Evolutionary conservation across 441 rosid species (phyloP).

Genomic region (Pelargonium exstipulatum): DNA sequence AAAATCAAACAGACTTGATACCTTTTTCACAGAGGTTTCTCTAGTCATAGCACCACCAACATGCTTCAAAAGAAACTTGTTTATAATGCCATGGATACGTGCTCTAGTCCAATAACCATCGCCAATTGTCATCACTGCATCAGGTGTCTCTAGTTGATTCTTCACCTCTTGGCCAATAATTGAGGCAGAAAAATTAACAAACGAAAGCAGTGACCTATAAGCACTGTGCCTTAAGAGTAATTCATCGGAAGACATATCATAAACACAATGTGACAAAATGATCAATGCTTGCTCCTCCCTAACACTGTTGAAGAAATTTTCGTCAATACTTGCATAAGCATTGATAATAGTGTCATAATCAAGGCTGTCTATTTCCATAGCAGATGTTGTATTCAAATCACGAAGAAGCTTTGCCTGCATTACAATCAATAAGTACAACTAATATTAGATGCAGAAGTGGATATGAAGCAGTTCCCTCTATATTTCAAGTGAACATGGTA

Average conservation of each 20-base stretch:
- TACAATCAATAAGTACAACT: slow-evolving; percentile 18
- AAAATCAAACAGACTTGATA: slow-evolving; percentile 19
- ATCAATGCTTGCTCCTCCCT: slow-evolving; percentile 55
- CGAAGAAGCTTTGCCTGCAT: slow-evolving; percentile 66
- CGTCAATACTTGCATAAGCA: slow-evolving; percentile 64
- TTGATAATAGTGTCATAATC: slow-evolving; percentile 65
- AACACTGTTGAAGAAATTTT: slow-evolving; percentile 42
- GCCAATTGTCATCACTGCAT: slow-evolving; percentile 30
- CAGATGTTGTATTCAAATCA: slow-evolving; percentile 68
- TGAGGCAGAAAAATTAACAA: slow-evolving; percentile 62
- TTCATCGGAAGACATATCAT: slow-evolving; percentile 73
- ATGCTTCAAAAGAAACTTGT: slow-evolving; percentile 64
- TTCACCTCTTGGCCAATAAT: slow-evolving; percentile 39
- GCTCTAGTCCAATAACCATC: slow-evolving; percentile 51
- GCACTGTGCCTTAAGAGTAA: slow-evolving; percentile 74
- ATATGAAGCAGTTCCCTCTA: not conserved
- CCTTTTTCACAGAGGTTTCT: slow-evolving; percentile 66
- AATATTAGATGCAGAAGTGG: not conserved
- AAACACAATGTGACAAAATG: slow-evolving; percentile 72
- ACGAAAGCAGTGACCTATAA: slow-evolving; percentile 56
- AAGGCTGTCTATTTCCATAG: slow-evolving; percentile 66
- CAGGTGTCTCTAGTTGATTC: slow-evolving; percentile 23
- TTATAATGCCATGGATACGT: slow-evolving; percentile 42
- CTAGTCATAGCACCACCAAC: slow-evolving; percentile 58
- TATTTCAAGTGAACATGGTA: not conserved